A percentile compares a stretch with the other conserved stretches of the same genome.
These are phyloP conservation scores for Guillardia theta DNA, from an alignment of 78 protist species.

Conservation along the genomic window DNA sequence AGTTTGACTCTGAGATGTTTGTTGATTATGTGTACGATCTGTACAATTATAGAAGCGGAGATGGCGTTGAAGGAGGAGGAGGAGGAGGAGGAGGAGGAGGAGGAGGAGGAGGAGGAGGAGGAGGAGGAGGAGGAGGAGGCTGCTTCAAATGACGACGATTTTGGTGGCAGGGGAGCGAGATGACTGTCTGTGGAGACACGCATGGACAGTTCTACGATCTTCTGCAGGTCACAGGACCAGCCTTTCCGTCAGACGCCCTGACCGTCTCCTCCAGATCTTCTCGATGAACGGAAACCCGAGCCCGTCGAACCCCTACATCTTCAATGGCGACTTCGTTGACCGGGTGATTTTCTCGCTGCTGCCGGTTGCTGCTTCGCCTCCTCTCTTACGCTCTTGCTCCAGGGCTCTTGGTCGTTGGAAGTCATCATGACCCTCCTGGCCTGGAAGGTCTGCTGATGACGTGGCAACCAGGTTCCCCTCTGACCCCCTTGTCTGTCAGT, in stretches of 20 bases:
- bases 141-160: background rate
- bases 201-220: constrained; percentile 86
- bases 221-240: constrained; percentile 54
- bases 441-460: too few relatives aligned
- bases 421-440: constrained; percentile 76
- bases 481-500: too few relatives aligned
- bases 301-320: constrained; percentile 72
- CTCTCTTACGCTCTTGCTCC: too few relatives aligned
- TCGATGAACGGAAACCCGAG: constrained; percentile 83
- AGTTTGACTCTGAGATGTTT: too few relatives aligned
- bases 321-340: constrained; percentile 91
- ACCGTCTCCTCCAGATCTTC: constrained; percentile 79
- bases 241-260: background rate
- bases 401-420: background rate
- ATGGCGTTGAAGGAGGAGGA: too few relatives aligned
- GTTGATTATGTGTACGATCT: too few relatives aligned
- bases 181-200: constrained; percentile 92
- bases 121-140: background rate
- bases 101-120: too few relatives aligned
- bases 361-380: too few relatives aligned
- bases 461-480: too few relatives aligned
- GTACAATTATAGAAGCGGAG: too few relatives aligned
- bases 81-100: too few relatives aligned
- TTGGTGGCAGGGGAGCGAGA: background rate
- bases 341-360: constrained; percentile 58